A percentile compares a stretch with the other conserved stretches of the same genome.
phyloP scores from a whole-genome alignment of 805 yeast genomes.

The Tetrapisispora pingtungensis region DNA sequence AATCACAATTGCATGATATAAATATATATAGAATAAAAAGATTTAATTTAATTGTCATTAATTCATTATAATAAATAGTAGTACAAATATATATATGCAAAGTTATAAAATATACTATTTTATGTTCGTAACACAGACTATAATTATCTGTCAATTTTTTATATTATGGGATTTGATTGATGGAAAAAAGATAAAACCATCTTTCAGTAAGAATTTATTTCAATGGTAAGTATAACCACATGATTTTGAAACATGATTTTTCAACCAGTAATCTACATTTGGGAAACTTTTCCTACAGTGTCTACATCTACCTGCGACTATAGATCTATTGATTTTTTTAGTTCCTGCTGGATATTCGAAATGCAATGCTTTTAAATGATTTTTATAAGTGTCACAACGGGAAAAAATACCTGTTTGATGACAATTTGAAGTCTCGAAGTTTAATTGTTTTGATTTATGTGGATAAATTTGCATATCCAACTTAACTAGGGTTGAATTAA shows the following conservation, averaged over 20 bases:
- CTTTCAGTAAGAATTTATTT: too few species aligned
- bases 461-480: constrained; percentile 26
- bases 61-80: background rate
- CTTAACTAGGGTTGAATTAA: constrained; percentile 27
- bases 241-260: constrained; percentile 48
- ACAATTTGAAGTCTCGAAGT: constrained; percentile 36
- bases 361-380: constrained; percentile 82
- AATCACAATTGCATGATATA: background rate
- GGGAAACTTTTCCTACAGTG: constrained; percentile 59
- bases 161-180: too few species aligned
- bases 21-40: background rate
- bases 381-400: constrained; percentile 85
- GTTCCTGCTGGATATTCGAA: constrained; percentile 85
- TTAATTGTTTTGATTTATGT: constrained; percentile 10
- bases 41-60: background rate
- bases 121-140: too few species aligned
- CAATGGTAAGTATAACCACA: constrained; percentile 27
- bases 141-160: too few species aligned
- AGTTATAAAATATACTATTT: too few species aligned
- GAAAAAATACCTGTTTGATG: constrained; percentile 80
- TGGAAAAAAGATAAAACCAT: too few species aligned
- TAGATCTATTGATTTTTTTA: constrained; percentile 59
- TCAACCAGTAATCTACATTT: constrained; percentile 73
- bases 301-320: constrained; percentile 65
- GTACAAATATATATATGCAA: constrained; percentile 1